Conservation (phyloP, 768 basidiomycete genomes). For the Suillus hirtellus region DNA sequence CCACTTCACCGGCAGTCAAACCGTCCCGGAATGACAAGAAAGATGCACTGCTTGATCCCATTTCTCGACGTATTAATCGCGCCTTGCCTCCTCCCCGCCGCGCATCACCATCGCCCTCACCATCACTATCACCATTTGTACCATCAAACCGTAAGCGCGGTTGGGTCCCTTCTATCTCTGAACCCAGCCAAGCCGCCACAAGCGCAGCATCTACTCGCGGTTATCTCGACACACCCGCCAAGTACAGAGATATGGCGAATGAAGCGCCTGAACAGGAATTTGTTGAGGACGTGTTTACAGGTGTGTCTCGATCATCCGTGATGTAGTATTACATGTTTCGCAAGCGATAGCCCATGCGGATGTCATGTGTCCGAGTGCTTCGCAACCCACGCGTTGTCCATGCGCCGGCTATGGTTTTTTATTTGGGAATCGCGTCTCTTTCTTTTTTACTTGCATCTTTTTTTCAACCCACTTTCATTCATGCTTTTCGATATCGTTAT, state of each 20-base stretch:
- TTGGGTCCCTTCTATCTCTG: conserved; percentile 67
- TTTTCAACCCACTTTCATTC: conserved; percentile 21
- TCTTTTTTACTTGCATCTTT: conserved; percentile 18
- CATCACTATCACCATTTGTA: conserved; percentile 36
- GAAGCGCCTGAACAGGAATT: conserved; percentile 36
- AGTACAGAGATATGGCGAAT: conserved; percentile 46
- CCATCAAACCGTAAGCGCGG: conserved; percentile 60
- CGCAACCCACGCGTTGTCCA: conserved; percentile 20
- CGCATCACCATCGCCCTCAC: conserved; percentile 21
- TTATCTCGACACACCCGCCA: conserved; percentile 69
- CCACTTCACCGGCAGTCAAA: conserved; percentile 26
- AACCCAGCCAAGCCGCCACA: conserved; percentile 53
- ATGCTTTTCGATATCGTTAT: conserved; percentile 42
- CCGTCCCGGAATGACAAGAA: conserved; percentile 30
- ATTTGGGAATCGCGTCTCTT: conserved; percentile 16
- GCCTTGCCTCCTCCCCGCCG: conserved; percentile 20
- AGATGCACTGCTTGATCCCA: conserved; percentile 14
- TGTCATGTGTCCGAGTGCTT: conserved; percentile 23
- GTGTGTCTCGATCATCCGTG: conserved; percentile 33
- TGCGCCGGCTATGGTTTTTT: conserved; percentile 16
- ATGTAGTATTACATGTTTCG: conserved; percentile 17
- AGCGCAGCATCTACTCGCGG: conserved; percentile 57
- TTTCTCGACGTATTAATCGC: conserved; percentile 22
- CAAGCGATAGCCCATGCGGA: conserved; percentile 27
- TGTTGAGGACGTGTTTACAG: conserved; percentile 47